Percentiles rank a stretch among this genome's conserved stretches.
phyloP scores from a whole-genome alignment of 768 basidiomycete genomes.

The Russula abietina region DNA sequence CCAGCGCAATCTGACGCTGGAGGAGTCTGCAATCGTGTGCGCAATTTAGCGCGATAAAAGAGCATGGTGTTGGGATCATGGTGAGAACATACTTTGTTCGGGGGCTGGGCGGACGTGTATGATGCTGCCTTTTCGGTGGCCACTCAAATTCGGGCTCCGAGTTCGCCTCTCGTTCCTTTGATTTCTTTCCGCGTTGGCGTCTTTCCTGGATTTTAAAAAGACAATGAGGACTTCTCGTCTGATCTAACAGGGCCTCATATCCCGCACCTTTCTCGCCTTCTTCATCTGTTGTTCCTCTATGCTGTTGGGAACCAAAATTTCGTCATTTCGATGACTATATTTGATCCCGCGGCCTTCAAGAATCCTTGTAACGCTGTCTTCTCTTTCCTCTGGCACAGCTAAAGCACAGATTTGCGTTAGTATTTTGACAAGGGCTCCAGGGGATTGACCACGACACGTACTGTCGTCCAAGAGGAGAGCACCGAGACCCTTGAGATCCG shows the following conservation, averaged over 20 bases:
- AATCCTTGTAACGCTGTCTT: constrained; percentile 48
- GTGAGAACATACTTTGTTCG: constrained; percentile 42
- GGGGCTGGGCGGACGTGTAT: constrained; percentile 42
- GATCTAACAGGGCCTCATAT: background rate
- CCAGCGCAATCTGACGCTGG: constrained; percentile 52
- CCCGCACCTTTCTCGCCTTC: constrained; percentile 44
- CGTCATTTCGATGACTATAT: constrained; percentile 73
- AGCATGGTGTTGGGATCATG: background rate
- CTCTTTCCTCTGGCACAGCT: constrained; percentile 36
- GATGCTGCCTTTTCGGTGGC: constrained; percentile 62
- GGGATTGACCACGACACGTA: constrained; percentile 9
- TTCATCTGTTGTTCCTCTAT: constrained; percentile 62
- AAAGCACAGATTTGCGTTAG: constrained; percentile 8
- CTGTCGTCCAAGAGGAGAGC: constrained; percentile 41
- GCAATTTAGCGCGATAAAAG: background rate
- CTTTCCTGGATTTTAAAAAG: constrained; percentile 24
- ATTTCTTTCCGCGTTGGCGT: constrained; percentile 24
- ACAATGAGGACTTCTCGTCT: background rate
- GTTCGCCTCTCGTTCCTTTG: constrained; percentile 23
- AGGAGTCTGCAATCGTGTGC: constrained; percentile 37
- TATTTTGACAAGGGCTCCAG: constrained; percentile 27
- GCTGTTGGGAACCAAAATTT: constrained; percentile 57
- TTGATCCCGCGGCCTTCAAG: constrained; percentile 56
- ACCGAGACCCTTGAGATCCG: constrained; percentile 51
- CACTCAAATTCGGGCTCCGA: constrained; percentile 41